These are phyloP conservation scores for Zygotorulaspora mrakii DNA, from an alignment of 1,139 yeast species.

Conservation along the genomic window DNA sequence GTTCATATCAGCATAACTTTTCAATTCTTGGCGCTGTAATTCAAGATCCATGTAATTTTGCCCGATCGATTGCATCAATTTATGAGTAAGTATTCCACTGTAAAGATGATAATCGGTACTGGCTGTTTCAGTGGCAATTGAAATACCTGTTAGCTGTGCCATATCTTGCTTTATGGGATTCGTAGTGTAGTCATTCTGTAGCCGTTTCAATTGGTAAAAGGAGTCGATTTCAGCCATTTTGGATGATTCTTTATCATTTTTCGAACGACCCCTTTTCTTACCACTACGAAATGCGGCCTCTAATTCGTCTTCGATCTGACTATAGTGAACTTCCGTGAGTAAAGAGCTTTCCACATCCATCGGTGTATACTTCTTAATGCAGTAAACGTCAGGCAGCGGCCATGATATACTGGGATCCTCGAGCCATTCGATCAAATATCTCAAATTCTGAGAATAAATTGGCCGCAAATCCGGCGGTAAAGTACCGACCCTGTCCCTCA, in stretches of 20 bases:
- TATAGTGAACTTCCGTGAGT: conserved; percentile 69
- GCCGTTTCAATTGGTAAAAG: conserved; percentile 62
- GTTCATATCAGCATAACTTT: conserved; percentile 27
- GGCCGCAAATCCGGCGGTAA: conserved; percentile 79
- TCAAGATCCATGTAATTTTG: conserved; percentile 31
- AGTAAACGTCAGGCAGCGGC: conserved; percentile 77
- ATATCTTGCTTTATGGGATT: conserved; percentile 61
- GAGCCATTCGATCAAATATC: conserved; percentile 61
- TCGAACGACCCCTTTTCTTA: conserved; percentile 27
- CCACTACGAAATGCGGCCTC: conserved; percentile 30
- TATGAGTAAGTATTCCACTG: conserved; percentile 47
- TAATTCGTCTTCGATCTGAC: conserved; percentile 37
- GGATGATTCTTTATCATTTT: conserved; percentile 12
- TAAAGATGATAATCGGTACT: conserved; percentile 34
- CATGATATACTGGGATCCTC: conserved; percentile 46
- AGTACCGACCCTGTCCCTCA: conserved; percentile 79
- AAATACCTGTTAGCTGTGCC: conserved; percentile 57
- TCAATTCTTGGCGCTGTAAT: conserved; percentile 32
- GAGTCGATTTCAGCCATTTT: conserved; percentile 17
- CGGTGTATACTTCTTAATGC: conserved; percentile 58
- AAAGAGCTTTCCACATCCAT: conserved; percentile 76
- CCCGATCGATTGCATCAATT: conserved; percentile 44
- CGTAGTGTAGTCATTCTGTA: conserved; percentile 63
- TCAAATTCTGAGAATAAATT: conserved; percentile 63
- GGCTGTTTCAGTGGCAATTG: conserved; percentile 38